Evolutionary conservation across 305 asterid genomes (phyloP).

Genomic region (Fraxinus sp.): DNA sequence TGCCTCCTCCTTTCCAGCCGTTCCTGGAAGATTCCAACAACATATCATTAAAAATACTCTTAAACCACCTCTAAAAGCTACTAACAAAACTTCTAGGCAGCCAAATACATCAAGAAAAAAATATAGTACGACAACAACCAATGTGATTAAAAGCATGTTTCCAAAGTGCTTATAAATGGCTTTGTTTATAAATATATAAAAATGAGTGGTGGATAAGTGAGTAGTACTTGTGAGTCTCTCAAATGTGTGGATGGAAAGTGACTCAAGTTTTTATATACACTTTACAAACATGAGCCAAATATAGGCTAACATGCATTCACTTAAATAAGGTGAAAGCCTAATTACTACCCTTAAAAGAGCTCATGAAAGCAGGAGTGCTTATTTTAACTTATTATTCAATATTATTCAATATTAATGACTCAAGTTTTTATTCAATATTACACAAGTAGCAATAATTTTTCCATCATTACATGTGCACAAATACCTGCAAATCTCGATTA

Average conservation of each 20-base stretch:
- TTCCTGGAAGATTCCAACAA: constrained; percentile 1
- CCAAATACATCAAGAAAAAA: not conserved
- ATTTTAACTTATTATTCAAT: not conserved
- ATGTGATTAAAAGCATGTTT: not conserved
- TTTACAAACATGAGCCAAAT: not conserved
- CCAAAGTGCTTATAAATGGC: not conserved
- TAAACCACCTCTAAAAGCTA: not conserved
- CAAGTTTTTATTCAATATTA: not conserved
- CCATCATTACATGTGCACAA: not conserved
- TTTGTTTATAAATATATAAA: too few species aligned
- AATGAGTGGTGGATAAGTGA: too few species aligned
- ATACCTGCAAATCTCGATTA: not conserved
- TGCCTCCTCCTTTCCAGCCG: constrained; percentile 92
- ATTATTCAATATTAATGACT: not conserved
- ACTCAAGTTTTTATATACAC: too few species aligned
- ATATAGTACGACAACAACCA: not conserved
- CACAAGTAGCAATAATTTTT: not conserved
- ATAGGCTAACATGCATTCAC: not conserved
- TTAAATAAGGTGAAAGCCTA: not conserved
- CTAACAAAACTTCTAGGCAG: not conserved
- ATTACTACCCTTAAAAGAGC: not conserved
- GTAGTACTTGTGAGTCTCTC: too few species aligned
- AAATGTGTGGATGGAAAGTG: too few species aligned
- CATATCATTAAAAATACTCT: not conserved
- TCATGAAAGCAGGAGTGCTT: not conserved